phyloP scores from a whole-genome alignment of 768 basidiomycete genomes.

The Trametes elegans region DNA sequence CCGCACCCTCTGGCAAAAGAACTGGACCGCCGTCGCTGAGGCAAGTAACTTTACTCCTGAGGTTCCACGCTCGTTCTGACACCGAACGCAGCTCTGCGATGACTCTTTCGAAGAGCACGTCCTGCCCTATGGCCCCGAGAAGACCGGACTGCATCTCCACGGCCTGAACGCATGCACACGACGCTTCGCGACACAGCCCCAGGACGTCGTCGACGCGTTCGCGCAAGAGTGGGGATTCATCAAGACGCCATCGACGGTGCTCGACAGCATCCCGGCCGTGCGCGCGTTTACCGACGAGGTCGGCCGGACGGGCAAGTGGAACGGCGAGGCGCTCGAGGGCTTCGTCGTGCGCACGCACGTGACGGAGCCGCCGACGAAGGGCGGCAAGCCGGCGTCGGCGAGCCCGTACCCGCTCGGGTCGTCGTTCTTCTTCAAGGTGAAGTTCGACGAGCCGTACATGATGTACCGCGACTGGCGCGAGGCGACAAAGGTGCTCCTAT shows the following conservation, averaged over 20 bases:
- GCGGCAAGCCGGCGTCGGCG: conserved; percentile 25
- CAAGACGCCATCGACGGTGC: conserved; percentile 57
- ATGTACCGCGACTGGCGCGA: conserved; percentile 99
- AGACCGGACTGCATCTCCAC: conserved; percentile 90
- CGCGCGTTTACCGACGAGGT: conserved; percentile 68
- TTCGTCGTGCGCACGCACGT: conserved; percentile 89
- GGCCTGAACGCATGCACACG: conserved; percentile 76
- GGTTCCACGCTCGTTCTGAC: not conserved
- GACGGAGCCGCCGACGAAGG: conserved; percentile 39
- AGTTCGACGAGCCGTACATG: conserved; percentile 98
- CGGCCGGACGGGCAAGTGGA: conserved; percentile 70
- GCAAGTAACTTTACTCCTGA: conserved; percentile 42
- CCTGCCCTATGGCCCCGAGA: conserved; percentile 73
- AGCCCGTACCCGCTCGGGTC: conserved; percentile 76
- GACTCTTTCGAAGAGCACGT: conserved; percentile 98
- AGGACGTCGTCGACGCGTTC: conserved; percentile 67
- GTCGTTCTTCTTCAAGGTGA: conserved; percentile 98
- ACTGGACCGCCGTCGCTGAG: conserved; percentile 91
- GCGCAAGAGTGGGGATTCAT: conserved; percentile 93
- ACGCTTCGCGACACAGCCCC: conserved; percentile 69
- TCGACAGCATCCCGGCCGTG: conserved; percentile 66
- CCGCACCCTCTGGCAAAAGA: conserved; percentile 67
- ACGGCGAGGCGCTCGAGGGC: conserved; percentile 84
- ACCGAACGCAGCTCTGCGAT: conserved; percentile 76
- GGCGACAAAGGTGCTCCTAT: conserved; percentile 76